Base-by-base conservation (phyloP, 768 basidiomycete genomes). In the Mycena rosella region DNA sequence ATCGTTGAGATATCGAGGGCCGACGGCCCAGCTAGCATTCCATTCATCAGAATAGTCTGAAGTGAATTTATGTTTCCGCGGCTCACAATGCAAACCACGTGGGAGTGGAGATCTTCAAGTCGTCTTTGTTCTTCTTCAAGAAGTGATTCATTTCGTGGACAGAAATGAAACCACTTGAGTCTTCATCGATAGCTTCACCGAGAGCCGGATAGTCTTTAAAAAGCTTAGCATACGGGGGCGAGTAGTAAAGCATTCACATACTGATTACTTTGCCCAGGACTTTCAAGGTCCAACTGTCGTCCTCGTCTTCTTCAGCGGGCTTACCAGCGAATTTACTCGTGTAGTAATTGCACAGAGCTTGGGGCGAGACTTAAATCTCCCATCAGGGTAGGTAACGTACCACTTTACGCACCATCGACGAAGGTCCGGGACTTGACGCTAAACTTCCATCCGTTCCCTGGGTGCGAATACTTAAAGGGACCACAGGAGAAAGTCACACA, bases 231-330 rank as follows among this genome's bases (percentile, higher is more conserved):
- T n/a, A 10, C 15, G 30, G 5, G 30, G 29, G 18, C 2, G 5
- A 51, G 29, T 3, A 29, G 5, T 29, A 34, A 13, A 14, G 26
- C 26, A 32, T 17, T 20, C 17, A 69, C 72, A 17, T 51, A 75
- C 75, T 75, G 40, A 76, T 75, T 0, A 75, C 71, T 68, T 74
- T 72, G 26, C 71, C 60, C 8, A 74, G 57, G 57, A 72, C 69
- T 55, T 72, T 74, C 13, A 76, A 61, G 8, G 75, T 74, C 75
- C 75, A 76, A 17, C 53, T 48, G 42, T 75, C 74, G 17, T 40
- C 15, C 22, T 24, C n/a, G 2, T 7, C 14, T 6, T 71, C 67
- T 34, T 62, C 69, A 29, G n/a, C 29, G 1, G 44, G 48, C 36
- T 4, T 4, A 26, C 7, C 26, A 2, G 47, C 47, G 58, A 70